Evolutionary conservation across 2,329 filamentous ascomycete genomes (phyloP), one percentile per base, ranked within the genome.

Genomic region (Stylonectria norvegica): DNA sequence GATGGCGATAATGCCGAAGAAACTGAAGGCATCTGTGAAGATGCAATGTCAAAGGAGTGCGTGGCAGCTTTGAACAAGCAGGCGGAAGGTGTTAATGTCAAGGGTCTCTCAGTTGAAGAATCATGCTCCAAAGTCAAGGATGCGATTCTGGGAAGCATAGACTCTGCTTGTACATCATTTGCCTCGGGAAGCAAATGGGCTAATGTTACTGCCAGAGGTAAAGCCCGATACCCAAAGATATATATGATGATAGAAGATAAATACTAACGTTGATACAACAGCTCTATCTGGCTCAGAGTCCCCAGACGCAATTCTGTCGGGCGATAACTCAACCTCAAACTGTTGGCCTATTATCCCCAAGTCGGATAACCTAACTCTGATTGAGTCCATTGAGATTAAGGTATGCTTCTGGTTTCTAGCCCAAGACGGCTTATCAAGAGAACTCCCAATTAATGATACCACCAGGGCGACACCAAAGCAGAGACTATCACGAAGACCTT

Each of bases 281-380:
- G 43, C 39, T n/a, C 12, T 48, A 9, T 40, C 39, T 14, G 45
- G 45, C 11, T 23, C 32, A 8, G 20, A 17, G 0, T 32, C 35
- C 2, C 23, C 19, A 2, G 31, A 42, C 3, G 28, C 38, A 2
- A 47, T 47, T 27, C 31, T 32, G 5, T 30, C 38, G 5, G 20
- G 40, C 11, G 22, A 49, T 4, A 49, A 49, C 25, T 38, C 38
- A 2, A 44, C 40, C 2, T 47, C 43, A 7, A 39, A 44, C 15
- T 47, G 44, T 28, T 49, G 40, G 44, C 41, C 44, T 11, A 36
- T 49, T 15, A 20, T 36, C 11, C 43, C 43, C 14, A 44, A 40
- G 10, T 20, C 35, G 5, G 18, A 40, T 32, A 11, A 28, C 7
- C 38, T 49, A 4, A 42, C 38, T n/a, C 19, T 34, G 12, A 29